phyloP scores from a whole-genome alignment of 1,139 yeast species.

The Trichomonascaceae sp. region DNA sequence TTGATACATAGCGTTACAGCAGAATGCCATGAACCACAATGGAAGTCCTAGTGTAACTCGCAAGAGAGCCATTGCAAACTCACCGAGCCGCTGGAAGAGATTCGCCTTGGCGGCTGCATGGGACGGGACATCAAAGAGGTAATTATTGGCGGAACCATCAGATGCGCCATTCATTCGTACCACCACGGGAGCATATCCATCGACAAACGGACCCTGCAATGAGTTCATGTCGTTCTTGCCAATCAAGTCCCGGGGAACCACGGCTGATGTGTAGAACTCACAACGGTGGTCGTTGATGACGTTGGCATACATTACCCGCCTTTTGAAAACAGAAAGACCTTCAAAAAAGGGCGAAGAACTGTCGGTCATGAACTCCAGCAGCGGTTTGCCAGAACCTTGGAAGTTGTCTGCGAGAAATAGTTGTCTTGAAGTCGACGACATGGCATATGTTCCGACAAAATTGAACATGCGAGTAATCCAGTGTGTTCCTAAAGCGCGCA shows the following conservation, averaged over 20 bases:
- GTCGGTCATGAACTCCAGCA: constrained; percentile 53
- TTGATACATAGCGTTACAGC: constrained; percentile 22
- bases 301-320: constrained; percentile 54
- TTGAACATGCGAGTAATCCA: constrained; percentile 40
- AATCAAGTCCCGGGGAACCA: constrained; percentile 41
- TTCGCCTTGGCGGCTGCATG: too few species aligned
- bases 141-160: constrained; percentile 4
- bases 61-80: background rate
- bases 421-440: constrained; percentile 64
- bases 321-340: constrained; percentile 40
- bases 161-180: constrained; percentile 27
- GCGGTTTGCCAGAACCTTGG: constrained; percentile 28
- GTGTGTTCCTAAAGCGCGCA: constrained; percentile 45
- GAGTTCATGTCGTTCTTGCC: constrained; percentile 23
- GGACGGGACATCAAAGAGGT: constrained; percentile 1
- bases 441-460: constrained; percentile 41
- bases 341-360: constrained; percentile 46
- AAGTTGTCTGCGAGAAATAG: constrained; percentile 47
- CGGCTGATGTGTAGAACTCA: constrained; percentile 71
- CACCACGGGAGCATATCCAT: constrained; percentile 41
- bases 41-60: constrained; percentile 11
- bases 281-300: constrained; percentile 68
- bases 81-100: background rate
- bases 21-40: constrained; percentile 24
- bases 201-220: constrained; percentile 32